Evolutionary conservation across 352 stramenopile species (phyloP).

Genomic region (Globisporangium echinulatum): DNA sequence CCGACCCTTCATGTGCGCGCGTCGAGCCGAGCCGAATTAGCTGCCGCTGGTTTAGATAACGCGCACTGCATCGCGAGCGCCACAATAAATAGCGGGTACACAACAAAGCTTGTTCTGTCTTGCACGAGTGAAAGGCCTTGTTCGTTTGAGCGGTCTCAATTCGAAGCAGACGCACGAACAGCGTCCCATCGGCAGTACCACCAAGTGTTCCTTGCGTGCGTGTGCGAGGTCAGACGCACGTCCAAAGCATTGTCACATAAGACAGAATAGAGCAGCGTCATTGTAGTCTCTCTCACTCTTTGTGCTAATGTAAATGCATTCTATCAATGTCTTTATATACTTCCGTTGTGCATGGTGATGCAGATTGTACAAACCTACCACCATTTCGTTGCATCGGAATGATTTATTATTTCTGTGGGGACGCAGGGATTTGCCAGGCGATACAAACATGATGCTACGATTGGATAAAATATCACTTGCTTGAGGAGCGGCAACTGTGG

Average conservation of each 20-base stretch:
- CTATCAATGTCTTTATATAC: neutral
- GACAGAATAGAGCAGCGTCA: neutral
- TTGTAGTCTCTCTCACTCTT: neutral
- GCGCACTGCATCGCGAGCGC: neutral
- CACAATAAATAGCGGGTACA: neutral
- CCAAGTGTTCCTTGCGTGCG: neutral
- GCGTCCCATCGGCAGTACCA: neutral
- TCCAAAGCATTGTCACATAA: neutral
- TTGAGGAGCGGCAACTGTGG: no score
- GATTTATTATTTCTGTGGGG: no score
- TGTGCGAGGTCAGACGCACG: neutral
- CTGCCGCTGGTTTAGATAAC: no score
- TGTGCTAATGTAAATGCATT: neutral
- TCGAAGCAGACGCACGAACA: neutral
- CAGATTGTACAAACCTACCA: no score
- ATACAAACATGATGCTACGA: no score
- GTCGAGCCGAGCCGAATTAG: no score
- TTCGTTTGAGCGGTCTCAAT: constrained; percentile 4
- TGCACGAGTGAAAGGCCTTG: neutral
- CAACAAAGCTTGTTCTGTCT: neutral
- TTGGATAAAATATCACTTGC: no score
- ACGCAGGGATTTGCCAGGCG: no score
- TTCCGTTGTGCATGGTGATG: no score
- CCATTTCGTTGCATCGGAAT: no score
- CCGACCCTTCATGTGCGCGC: no score